phyloP scores from a whole-genome alignment of 1,284 basidiomycete genomes.

The Cryptococcus deneoformans region DNA sequence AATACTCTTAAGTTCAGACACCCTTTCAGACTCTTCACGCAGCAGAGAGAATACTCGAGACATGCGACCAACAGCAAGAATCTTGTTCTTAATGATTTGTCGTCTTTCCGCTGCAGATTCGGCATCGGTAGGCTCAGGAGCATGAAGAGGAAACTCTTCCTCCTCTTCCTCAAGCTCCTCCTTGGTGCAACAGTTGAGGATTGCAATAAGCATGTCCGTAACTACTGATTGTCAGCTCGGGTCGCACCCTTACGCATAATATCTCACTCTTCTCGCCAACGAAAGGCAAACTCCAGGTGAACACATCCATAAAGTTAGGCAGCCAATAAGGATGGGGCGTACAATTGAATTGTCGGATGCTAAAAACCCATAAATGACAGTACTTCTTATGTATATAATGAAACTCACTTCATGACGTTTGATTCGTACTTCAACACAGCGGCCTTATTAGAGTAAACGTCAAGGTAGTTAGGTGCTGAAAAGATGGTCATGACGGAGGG shows the following conservation, averaged over 20 bases:
- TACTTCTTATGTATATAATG: not conserved
- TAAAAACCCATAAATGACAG: conserved; percentile 2
- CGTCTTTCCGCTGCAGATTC: conserved; percentile 65
- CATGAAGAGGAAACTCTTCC: conserved; percentile 55
- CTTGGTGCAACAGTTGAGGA: conserved; percentile 89
- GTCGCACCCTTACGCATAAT: not conserved
- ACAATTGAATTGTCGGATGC: conserved; percentile 80
- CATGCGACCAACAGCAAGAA: conserved; percentile 96
- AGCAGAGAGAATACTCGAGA: conserved; percentile 92
- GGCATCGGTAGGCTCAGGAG: conserved; percentile 38
- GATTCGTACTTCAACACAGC: conserved; percentile 95
- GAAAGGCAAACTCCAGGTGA: conserved; percentile 98
- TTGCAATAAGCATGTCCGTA: conserved; percentile 94
- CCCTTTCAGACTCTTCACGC: conserved; percentile 96
- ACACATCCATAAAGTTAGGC: conserved; percentile 99
- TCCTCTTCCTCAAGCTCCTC: conserved; percentile 89
- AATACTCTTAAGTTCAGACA: conserved; percentile 93
- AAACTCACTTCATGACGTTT: conserved; percentile 78
- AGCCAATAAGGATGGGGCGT: conserved; percentile 96
- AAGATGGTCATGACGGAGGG: conserved; percentile 98
- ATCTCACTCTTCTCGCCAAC: conserved; percentile 91
- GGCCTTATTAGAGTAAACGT: conserved; percentile 96
- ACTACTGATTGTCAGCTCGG: conserved; percentile 53
- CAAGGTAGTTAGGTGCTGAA: conserved; percentile 92
- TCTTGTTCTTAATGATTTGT: conserved; percentile 94